These are phyloP conservation scores for Cryptomeria japonica DNA, from an alignment of 75 land plant species.

Conservation along the genomic window DNA sequence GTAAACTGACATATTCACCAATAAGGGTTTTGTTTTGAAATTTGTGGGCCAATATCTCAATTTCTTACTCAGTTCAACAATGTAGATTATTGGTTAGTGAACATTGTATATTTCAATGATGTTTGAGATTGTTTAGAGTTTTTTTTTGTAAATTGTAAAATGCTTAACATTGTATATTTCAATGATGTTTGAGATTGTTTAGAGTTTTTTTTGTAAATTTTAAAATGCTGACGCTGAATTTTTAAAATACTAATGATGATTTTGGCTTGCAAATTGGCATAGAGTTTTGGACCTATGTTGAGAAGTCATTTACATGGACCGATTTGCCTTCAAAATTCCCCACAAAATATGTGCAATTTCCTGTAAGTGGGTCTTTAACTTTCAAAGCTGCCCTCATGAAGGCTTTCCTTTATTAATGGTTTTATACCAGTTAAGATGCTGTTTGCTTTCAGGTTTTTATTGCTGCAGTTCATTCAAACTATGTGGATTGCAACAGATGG, in stretches of 20 bases:
- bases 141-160: neutral
- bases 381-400: neutral
- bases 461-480: slow-evolving; percentile 88
- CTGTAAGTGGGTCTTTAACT: slow-evolving; percentile 53
- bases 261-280: slow-evolving; percentile 10
- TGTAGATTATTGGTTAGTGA: neutral
- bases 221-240: neutral
- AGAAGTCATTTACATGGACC: slow-evolving; percentile 93
- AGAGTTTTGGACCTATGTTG: slow-evolving; percentile 96
- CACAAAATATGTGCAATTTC: slow-evolving; percentile 96
- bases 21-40: neutral
- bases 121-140: neutral
- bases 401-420: neutral
- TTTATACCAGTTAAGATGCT: neutral
- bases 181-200: neutral
- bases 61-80: neutral
- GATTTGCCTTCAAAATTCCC: slow-evolving; percentile 95
- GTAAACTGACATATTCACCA: neutral
- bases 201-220: neutral
- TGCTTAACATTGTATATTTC: neutral
- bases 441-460: slow-evolving; percentile 65
- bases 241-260: too few species aligned
- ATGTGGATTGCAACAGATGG: slow-evolving; percentile 98
- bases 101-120: neutral
- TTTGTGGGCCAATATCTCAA: neutral